Conservation (phyloP, 2,329 filamentous ascomycete species). For the Kalaharituber pfeilii region DNA sequence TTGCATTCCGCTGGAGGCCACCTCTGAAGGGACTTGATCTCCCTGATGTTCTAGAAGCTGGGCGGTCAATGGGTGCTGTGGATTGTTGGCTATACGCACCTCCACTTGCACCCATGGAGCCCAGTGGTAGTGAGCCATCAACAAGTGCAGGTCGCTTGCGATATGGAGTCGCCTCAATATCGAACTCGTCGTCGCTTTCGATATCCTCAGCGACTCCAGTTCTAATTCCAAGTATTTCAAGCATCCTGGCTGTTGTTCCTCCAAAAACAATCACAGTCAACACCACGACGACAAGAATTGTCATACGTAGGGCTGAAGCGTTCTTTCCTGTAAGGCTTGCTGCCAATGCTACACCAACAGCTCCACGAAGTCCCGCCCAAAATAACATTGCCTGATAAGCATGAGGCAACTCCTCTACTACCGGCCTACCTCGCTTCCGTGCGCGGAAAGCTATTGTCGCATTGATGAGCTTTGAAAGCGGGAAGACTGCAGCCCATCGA, state of each 20-base stretch:
- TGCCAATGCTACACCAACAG: slow-evolving; percentile 85
- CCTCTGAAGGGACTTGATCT: not conserved
- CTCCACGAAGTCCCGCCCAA: slow-evolving; percentile 89
- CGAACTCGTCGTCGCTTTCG: slow-evolving; percentile 95
- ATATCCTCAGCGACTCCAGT: slow-evolving; percentile 94
- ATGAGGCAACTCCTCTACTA: slow-evolving; percentile 75
- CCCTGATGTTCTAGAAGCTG: not conserved
- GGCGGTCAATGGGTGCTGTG: not conserved
- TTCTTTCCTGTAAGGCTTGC: slow-evolving; percentile 73
- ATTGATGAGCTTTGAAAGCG: slow-evolving; percentile 75
- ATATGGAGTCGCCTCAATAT: slow-evolving; percentile 49
- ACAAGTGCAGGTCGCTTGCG: not conserved
- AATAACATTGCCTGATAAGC: slow-evolving; percentile 99
- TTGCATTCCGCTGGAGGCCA: not conserved
- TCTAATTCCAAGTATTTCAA: slow-evolving; percentile 90
- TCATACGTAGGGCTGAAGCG: slow-evolving; percentile 68
- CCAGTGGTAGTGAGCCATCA: not conserved
- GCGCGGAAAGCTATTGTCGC: slow-evolving; percentile 81
- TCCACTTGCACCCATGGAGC: not conserved
- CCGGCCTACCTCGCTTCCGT: slow-evolving; percentile 54
- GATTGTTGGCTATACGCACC: not conserved
- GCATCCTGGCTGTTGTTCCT: slow-evolving; percentile 89
- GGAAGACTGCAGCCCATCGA: slow-evolving; percentile 87
- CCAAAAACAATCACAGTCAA: slow-evolving; percentile 98
- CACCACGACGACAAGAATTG: slow-evolving; percentile 92